Base-by-base conservation (phyloP, 1,284 basidiomycete species). In the Microbotryum scabiosae region DNA sequence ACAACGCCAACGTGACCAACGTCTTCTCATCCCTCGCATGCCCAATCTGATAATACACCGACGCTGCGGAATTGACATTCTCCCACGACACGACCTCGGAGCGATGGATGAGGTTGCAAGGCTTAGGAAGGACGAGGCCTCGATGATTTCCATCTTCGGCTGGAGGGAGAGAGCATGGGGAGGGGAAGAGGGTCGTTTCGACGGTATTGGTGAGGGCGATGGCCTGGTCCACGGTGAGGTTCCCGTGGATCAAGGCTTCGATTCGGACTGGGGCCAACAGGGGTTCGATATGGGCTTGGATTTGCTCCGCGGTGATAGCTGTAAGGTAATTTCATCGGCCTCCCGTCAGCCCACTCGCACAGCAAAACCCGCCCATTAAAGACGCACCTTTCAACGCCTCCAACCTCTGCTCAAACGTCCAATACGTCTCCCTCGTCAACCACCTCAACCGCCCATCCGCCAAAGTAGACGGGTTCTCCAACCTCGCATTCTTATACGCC, bases 51-150 rank as follows among this genome's bases (percentile, higher is more conserved):
- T 85, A 74, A 71, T 63, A 67, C 20, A 64, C 56, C 8, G 43
- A 49, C 54, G 92, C 73, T 2, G 85, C 82, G n/a, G 85, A 88
- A 78, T 98, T 99, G 55, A 87, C 80, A 76, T 99, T 90, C 70
- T 89, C 85, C 5, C 83, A 80, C 73, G 97, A 97, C 8, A 84
- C 83, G 20, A 96, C 84, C 0, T 80, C 77, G 8, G 82, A 73
- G 14, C 82, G 79, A 82, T 85, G 90, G 56, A 86, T 79, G 70
- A 82, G 81, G 74, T 94, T 86, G 60, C 83, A 84, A 32, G 81
- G 60, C 23, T 44, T 32, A 2, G 68, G 66, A 1, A 69, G 54
- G 4, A 65, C 14, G 18, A 65, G 55, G 4, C 57, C 53, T 8
- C 64, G 64, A 52, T 65, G 59, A n/a, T 61, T 54, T 28, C 62